These are phyloP conservation scores for Aspergillus flavus DNA, from an alignment of 2,329 filamentous ascomycete species.

Conservation along the genomic window DNA sequence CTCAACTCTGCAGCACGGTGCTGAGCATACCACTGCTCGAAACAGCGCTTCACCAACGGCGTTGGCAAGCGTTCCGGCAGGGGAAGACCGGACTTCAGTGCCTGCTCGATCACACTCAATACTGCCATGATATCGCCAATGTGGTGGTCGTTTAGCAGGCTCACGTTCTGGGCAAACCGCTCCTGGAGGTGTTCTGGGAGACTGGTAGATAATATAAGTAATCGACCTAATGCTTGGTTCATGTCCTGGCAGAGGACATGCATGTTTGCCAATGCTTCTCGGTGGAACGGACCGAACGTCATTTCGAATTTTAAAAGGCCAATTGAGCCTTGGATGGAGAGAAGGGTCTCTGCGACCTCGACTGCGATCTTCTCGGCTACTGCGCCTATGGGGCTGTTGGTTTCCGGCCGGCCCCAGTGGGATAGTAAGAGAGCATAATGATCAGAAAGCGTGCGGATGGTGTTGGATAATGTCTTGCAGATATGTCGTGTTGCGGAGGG, in stretches of 20 bases:
- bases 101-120: conserved; percentile 8
- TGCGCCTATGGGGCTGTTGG: not conserved
- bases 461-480: conserved; percentile 12
- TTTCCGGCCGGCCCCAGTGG: conserved; percentile 1
- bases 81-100: conserved; percentile 5
- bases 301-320: conserved; percentile 8
- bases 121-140: conserved; percentile 14
- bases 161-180: conserved; percentile 3
- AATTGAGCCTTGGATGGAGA: conserved; percentile 6
- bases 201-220: conserved; percentile 4
- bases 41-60: conserved; percentile 7
- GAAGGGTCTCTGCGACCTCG: conserved; percentile 4
- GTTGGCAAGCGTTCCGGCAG: conserved; percentile 8
- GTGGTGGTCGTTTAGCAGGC: conserved; percentile 3
- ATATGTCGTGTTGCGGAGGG: conserved; percentile 11
- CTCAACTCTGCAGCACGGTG: not conserved
- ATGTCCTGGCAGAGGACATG: conserved; percentile 5
- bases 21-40: conserved; percentile 7
- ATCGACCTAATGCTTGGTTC: conserved; percentile 8
- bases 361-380: conserved; percentile 9
- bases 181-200: conserved; percentile 7
- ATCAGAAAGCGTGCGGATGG: conserved; percentile 9
- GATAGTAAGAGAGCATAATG: conserved; percentile 12
- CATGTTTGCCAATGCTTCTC: not conserved
- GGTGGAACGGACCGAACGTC: conserved; percentile 8